Evolutionary conservation across 2,329 filamentous ascomycete species (phyloP), one percentile per base, ranked within the genome.

Genomic region (Colletotrichum sp.): DNA sequence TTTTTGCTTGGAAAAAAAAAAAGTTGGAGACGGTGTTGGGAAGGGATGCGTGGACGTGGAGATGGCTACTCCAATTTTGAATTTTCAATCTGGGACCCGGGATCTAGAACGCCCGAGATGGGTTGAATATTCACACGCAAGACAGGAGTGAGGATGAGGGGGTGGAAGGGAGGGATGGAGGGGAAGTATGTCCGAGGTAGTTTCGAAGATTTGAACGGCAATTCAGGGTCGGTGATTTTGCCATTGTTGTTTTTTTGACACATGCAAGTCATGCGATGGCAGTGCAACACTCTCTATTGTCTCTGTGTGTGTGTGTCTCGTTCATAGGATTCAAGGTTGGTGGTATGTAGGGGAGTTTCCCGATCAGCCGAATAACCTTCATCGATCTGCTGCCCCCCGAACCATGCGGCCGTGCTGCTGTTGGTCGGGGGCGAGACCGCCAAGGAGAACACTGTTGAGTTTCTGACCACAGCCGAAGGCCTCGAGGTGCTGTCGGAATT

Each of bases 51-150:
- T 62, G 59, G 59, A 22, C 30, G 66, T 69, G 67, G 67, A 70
- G 57, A 62, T 44, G 49, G n/a, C 16, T 62, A 30, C 12, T 27
- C 52, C 55, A 62, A 22, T 13, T 27, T 61, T 69, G n/a, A n/a
- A 44, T 30, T 44, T 69, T 44, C 39, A 27, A 32, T 62, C 69
- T 63, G 30, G 72, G 44, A 59, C 49, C 22, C 69, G 69, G 69
- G n/a, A 67, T 63, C 68, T 63, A 29, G 72, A 39, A 27, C 69
- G 69, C n/a, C 72, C 68, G 72, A 75, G 34, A 52, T 66, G 59
- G 55, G 55, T 34, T 62, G n/a, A 62, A 13, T n/a, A 62, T 32
- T 62, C 27, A 16, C 29, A 62, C 25, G 22, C 55, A 62, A n/a
- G n/a, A 44, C 16, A n/a, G 2, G 8, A 44, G 16, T 36, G 39